Base-by-base conservation (phyloP, 1,284 basidiomycete genomes). In the Chondrostereum purpureum region DNA sequence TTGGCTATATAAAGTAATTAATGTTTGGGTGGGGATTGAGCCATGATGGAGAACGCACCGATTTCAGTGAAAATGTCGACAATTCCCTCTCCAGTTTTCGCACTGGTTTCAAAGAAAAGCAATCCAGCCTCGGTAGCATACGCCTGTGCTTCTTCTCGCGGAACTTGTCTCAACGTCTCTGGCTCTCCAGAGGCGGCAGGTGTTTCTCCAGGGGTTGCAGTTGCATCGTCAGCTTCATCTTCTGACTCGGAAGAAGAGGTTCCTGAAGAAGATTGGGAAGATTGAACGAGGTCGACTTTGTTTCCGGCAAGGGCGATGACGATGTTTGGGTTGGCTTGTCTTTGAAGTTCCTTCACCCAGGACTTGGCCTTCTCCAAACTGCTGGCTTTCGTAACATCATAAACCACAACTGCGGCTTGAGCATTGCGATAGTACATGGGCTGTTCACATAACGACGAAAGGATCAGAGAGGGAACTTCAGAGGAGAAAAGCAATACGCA, bases 351-450 rank as follows among this genome's bases (percentile, higher is more conserved):
- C 73, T 98, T 99, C 53, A 99, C 94, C 95, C 95, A 99, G 24
- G 92, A 93, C 73, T 99, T 99, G 49, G 95, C 95, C 68, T 99
- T 99, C 66, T 99, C 96, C 51, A 99, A 78, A 57, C 93, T 97
- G 46, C 88, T 80, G 48, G 86, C 84, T 64, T 93, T 94, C 44
- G 92, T 95, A 46, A 99, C 86, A 64, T 99, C 95, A 68, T 98
- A 99, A 20, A 98, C 94, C 21, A 99, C 95, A 27, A 98, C 92
- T 36, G 94, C 95, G 5, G 95, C 95, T 65, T 98, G 94, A 8
- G 95, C 94, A 58, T 99, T 97, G 60, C 95, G 88, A 66, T 98
- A 99, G 70, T 99, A 99, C 92, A 95, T 95, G 49, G 92, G 92
- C 85, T 88, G 53, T 33, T 48, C 38, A 45, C 47, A 42, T 37